Percentiles rank a stretch among this genome's conserved stretches.
Evolutionary conservation across 176 grass and related monocot species (phyloP).

Genomic region (Dendrocalamus sinicus): DNA sequence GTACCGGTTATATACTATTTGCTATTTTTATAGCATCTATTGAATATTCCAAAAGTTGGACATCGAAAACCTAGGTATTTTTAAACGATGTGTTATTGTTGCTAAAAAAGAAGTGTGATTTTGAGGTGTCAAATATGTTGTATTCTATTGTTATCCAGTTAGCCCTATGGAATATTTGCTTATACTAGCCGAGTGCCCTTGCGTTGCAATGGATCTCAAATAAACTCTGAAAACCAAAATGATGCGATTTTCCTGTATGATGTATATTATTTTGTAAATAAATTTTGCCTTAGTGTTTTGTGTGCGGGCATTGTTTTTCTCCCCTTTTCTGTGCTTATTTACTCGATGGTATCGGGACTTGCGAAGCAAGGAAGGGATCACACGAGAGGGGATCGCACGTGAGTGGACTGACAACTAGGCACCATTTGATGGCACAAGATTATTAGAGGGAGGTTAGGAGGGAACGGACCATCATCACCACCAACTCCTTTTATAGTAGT

Average conservation of each 20-base stretch:
- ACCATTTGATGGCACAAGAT: background rate
- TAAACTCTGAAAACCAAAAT: background rate
- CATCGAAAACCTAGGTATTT: background rate
- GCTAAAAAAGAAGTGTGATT: background rate
- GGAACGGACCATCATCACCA: background rate
- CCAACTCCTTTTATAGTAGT: background rate
- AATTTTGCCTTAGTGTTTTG: background rate
- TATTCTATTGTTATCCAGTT: background rate
- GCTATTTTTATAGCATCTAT: background rate
- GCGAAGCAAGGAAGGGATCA: background rate
- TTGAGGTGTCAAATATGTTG: background rate
- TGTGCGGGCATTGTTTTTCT: background rate
- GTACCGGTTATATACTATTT: background rate
- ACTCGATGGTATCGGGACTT: background rate
- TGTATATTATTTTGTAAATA: background rate
- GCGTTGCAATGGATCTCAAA: background rate
- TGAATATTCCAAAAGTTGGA: background rate
- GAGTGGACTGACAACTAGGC: background rate
- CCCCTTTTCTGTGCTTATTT: background rate
- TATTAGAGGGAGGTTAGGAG: background rate
- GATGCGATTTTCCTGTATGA: background rate
- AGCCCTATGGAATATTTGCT: background rate
- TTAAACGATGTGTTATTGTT: background rate
- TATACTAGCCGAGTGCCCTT: background rate
- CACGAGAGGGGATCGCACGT: background rate